A percentile compares a stretch with the other conserved stretches of the same genome.
Conservation (phyloP, 2,329 filamentous ascomycete genomes). For the Aspergillus sp. region DNA sequence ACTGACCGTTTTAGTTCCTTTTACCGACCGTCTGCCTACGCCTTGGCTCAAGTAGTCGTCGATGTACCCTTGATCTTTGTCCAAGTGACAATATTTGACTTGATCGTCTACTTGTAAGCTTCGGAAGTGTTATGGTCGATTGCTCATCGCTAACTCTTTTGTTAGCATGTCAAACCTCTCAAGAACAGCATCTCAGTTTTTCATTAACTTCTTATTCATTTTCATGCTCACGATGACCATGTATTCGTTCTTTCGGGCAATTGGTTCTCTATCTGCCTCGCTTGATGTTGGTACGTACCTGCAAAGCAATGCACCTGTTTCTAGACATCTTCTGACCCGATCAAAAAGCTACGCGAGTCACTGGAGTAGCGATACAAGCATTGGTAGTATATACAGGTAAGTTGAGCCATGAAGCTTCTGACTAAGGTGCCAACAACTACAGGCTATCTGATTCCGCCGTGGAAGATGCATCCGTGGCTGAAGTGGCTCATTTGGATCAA, state of each 20-base stretch:
- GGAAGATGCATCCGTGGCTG: conserved; percentile 64
- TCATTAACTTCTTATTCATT: conserved; percentile 58
- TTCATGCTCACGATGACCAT: conserved; percentile 56
- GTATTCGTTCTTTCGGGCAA: conserved; percentile 54
- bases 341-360: conserved; percentile 48
- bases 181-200: conserved; percentile 60
- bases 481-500: conserved; percentile 65
- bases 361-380: conserved; percentile 50
- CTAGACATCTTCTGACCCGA: not conserved
- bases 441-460: conserved; percentile 63
- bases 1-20: conserved; percentile 50
- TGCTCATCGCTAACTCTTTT: not conserved
- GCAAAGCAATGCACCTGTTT: not conserved
- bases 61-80: conserved; percentile 59
- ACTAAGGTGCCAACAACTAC: not conserved
- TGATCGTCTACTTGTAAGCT: conserved; percentile 59
- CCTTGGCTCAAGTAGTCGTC: conserved; percentile 57
- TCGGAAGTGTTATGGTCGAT: not conserved
- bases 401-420: not conserved
- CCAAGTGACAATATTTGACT: conserved; percentile 58
- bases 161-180: conserved; percentile 54
- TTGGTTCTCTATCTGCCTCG: conserved; percentile 51
- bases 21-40: conserved; percentile 62
- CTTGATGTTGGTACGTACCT: conserved; percentile 46
- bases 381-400: conserved; percentile 58